Conservation (phyloP, 2,329 filamentous ascomycete genomes). For the Alternaria hordeiaustralica region DNA sequence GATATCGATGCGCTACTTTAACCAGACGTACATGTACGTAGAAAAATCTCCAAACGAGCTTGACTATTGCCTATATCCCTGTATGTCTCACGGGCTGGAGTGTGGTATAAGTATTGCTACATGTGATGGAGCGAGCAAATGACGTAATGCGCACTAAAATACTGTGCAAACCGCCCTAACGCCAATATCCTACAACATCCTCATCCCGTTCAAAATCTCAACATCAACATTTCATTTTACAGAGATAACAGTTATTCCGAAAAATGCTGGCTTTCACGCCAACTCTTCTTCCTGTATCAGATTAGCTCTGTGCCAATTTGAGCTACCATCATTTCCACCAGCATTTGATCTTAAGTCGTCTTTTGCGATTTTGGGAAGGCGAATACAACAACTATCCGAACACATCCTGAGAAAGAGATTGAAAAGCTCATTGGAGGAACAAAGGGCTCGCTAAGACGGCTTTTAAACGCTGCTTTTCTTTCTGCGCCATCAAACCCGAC, state of each 20-base stretch:
- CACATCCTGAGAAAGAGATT: not conserved
- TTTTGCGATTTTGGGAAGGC: not conserved
- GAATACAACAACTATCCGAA: not conserved
- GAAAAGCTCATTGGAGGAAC: not conserved
- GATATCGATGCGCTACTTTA: not conserved
- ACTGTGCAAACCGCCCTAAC: not conserved
- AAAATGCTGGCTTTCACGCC: not conserved
- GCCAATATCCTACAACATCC: not conserved
- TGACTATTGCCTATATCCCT: not conserved
- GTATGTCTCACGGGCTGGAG: not conserved
- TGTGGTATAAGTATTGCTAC: not conserved
- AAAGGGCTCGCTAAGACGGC: too few relatives aligned
- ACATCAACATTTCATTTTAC: not conserved
- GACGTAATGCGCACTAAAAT: constrained; percentile 8
- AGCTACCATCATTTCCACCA: not conserved
- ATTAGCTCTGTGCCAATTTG: too few relatives aligned
- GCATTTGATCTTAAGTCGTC: not conserved
- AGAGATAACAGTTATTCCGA: not conserved
- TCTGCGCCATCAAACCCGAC: not conserved
- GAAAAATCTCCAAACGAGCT: not conserved
- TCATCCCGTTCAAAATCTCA: not conserved
- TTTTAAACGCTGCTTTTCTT: not conserved
- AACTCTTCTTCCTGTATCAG: not conserved
- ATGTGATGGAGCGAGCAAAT: not conserved
- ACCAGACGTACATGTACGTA: not conserved